Percentiles rank a stretch among this genome's conserved stretches.
phyloP scores from a whole-genome alignment of 2,329 filamentous ascomycete genomes.

The Fusarium musae region DNA sequence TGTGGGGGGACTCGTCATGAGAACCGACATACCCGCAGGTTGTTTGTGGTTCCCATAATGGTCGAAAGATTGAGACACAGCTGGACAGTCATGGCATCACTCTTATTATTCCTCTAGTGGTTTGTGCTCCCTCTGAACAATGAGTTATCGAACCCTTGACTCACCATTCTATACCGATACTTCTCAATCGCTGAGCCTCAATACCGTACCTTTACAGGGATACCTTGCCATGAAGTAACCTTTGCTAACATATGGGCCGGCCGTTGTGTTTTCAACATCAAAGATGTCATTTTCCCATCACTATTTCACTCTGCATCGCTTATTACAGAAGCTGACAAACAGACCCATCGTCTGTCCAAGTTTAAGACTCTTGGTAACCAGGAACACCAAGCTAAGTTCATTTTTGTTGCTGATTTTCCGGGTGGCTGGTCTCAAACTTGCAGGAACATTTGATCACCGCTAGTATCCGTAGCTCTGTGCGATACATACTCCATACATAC shows the following conservation, averaged over 20 bases:
- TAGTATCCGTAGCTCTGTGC: neutral
- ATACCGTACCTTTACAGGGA: constrained; percentile 8
- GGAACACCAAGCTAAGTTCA: neutral
- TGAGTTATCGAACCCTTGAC: neutral
- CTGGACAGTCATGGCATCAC: constrained; percentile 5
- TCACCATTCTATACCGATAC: neutral
- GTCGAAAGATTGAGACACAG: neutral
- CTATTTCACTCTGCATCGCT: constrained; percentile 4
- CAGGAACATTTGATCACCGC: neutral
- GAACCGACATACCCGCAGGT: neutral
- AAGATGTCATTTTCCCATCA: constrained; percentile 31
- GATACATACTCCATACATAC: neutral
- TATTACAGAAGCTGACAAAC: constrained; percentile 8
- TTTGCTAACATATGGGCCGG: neutral
- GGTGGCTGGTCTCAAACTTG: neutral
- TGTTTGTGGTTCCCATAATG: neutral
- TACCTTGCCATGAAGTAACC: constrained; percentile 6
- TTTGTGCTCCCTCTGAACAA: neutral
- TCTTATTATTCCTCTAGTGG: neutral
- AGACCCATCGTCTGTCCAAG: constrained; percentile 12
- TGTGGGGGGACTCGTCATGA: constrained; percentile 21
- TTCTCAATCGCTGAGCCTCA: neutral
- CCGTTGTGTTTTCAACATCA: neutral
- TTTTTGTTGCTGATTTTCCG: neutral
- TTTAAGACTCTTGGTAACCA: neutral